A percentile compares a stretch with the other conserved stretches of the same genome.
phyloP scores from a whole-genome alignment of 2,329 filamentous ascomycete species.

The Botrytis sinoallii region DNA sequence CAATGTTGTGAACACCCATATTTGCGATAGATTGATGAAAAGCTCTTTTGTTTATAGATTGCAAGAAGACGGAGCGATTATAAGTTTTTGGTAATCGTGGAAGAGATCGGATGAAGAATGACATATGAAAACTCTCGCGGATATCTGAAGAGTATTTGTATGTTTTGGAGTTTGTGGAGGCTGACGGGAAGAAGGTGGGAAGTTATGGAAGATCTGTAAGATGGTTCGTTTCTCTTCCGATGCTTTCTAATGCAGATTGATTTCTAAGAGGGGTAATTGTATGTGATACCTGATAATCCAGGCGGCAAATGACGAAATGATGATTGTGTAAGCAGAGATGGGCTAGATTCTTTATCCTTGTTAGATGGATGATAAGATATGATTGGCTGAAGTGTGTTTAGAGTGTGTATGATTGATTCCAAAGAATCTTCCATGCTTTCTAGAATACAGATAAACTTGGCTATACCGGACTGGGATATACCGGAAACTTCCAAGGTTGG shows the following conservation, averaged over 20 bases:
- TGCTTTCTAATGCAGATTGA: slow-evolving; percentile 16
- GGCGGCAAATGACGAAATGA: not conserved
- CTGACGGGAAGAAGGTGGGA: not conserved
- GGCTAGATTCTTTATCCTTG: not conserved
- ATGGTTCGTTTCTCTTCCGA: not conserved
- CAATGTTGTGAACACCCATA: slow-evolving; percentile 47
- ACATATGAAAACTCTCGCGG: slow-evolving; percentile 22
- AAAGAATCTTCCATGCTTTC: not conserved
- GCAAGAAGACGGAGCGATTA: slow-evolving; percentile 7
- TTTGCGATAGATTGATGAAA: slow-evolving; percentile 43
- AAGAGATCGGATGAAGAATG: slow-evolving; percentile 23
- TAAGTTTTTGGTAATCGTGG: slow-evolving; percentile 22
- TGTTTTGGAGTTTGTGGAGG: not conserved
- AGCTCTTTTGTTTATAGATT: slow-evolving; percentile 19
- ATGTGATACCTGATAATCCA: not conserved
- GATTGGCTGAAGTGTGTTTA: not conserved
- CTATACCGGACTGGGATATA: too few relatives aligned
- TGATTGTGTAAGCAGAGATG: not conserved
- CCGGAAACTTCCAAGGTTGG: too few relatives aligned
- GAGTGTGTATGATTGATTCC: not conserved
- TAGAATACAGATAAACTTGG: too few relatives aligned
- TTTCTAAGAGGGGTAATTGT: slow-evolving; percentile 21
- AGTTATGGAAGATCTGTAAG: not conserved
- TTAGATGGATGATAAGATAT: not conserved
- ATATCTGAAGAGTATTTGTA: slow-evolving; percentile 3